These are phyloP conservation scores for Fusarium humuli DNA, from an alignment of 2,329 filamentous ascomycete genomes.

Conservation along the genomic window DNA sequence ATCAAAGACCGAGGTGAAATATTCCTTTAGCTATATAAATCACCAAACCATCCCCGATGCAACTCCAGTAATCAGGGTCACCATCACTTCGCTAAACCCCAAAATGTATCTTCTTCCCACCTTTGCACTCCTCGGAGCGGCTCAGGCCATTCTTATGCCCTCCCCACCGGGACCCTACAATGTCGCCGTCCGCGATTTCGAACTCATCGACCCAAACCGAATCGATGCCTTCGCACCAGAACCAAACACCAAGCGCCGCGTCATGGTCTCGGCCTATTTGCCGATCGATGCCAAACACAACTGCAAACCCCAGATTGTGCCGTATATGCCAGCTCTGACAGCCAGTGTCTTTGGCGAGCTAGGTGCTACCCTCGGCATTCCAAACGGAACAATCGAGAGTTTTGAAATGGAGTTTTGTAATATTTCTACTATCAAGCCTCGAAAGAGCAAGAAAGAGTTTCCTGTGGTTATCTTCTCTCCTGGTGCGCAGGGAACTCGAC, in stretches of 20 bases:
- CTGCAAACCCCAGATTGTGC: not conserved
- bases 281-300: conserved; percentile 11
- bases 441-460: not conserved
- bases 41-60: rapidly evolving
- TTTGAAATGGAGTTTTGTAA: conserved; percentile 29
- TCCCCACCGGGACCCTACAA: not conserved
- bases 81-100: rapidly evolving
- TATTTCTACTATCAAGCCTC: conserved; percentile 6
- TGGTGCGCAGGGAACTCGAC: conserved; percentile 55
- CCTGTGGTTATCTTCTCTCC: conserved; percentile 54
- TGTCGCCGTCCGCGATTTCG: conserved; percentile 11
- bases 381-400: not conserved
- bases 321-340: not conserved
- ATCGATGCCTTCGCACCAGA: conserved; percentile 17
- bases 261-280: conserved; percentile 28
- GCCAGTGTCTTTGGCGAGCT: not conserved
- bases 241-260: conserved; percentile 6
- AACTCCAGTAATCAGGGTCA: not conserved
- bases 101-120: not conserved
- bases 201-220: conserved; percentile 14
- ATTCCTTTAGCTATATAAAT: not conserved
- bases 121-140: not conserved
- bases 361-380: not conserved
- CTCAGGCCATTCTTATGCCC: conserved; percentile 9
- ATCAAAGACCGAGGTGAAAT: not conserved